Evolutionary conservation across 176 grass and related monocot genomes (phyloP), one percentile per base, ranked within the genome.

Genomic region (Eleusine indica): DNA sequence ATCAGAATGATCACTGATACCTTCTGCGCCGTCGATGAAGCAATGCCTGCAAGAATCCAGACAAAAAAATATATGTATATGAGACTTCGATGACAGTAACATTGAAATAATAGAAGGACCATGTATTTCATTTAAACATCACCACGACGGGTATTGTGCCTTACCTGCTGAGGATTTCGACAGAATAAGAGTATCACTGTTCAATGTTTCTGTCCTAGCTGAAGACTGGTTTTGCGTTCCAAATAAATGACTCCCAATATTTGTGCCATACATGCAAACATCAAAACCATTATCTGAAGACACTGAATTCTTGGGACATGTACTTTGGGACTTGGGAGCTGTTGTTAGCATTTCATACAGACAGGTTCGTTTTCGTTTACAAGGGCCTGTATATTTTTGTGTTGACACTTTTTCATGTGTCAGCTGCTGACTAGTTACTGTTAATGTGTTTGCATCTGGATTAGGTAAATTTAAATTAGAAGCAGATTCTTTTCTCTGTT

Each of bases 331-430:
- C 64, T 83, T 71, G 32, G 82, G 79, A 81, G 88, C 85, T 44
- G 89, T 40, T 53, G 80, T 88, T 80, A 94, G 35, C 79, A 85
- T 91, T 86, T 98, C 92, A 70, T 82, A 98, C 43, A 95, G 89
- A 74, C 38, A 82, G 70, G 85, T 21, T 30, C 42, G 9, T 89
- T 88, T 91, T 29, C 0, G 58, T 80, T 82, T 78, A 40, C 63
- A 72, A 77, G 86, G 84, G 76, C 44, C 71, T 51, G 44, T 84
- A 70, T 67, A 66, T 37, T 72, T 86, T 56, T 48, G 49, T 71
- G 32, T 71, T 68, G 80, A 53, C 30, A 66, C 65, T 62, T 62
- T 63, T 53, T 15, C 73, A 82, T 38, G 66, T 66, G 40, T 28
- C 76, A 78, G 16, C 1, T 62, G 22, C 32, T 71, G 68, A 60